phyloP scores from a whole-genome alignment of 73 alveolate genomes.

The Tetrahymena thermophila region DNA sequence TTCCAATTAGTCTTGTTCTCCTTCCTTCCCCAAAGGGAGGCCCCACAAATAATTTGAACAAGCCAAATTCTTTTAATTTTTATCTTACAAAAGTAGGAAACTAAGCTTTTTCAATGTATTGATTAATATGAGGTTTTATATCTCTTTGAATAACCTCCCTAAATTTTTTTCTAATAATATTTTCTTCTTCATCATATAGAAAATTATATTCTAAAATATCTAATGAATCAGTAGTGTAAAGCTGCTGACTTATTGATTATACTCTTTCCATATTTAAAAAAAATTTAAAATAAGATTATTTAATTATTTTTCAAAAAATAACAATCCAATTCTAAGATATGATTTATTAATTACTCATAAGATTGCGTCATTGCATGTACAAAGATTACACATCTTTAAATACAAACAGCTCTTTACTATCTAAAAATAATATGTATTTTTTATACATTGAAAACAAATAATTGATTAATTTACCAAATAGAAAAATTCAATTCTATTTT shows the following conservation, averaged over 20 bases:
- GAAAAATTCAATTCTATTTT: too few species aligned
- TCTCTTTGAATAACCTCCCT: neutral
- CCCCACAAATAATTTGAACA: neutral
- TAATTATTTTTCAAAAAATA: neutral
- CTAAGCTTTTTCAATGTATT: neutral
- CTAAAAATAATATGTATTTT: neutral
- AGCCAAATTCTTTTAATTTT: neutral
- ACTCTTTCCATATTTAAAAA: neutral
- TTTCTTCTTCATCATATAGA: neutral
- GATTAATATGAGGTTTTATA: neutral
- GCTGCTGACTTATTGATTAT: neutral
- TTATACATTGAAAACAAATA: neutral
- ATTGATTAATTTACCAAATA: neutral
- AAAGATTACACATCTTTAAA: neutral
- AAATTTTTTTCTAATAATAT: neutral
- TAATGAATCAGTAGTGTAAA: neutral
- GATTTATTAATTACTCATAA: neutral
- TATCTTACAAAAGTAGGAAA: neutral
- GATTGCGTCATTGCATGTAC: neutral
- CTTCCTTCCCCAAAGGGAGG: neutral
- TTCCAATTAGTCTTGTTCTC: neutral
- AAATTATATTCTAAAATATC: neutral
- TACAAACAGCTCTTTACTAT: neutral
- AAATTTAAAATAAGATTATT: neutral
- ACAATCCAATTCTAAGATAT: neutral